Evolutionary conservation across 2,329 filamentous ascomycete genomes (phyloP).

Genomic region (Epichloe amarillans): DNA sequence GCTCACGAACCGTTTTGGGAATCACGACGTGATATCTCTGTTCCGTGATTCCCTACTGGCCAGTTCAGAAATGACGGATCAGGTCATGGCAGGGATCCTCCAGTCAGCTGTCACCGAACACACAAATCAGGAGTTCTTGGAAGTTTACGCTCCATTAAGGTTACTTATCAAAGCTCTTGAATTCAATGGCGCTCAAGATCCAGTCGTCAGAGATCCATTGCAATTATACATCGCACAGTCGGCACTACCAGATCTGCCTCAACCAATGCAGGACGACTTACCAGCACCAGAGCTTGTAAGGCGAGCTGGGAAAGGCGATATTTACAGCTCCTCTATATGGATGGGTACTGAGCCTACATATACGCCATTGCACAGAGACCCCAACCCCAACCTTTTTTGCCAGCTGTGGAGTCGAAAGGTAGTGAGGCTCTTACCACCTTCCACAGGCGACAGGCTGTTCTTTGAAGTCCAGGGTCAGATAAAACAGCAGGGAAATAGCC

Average conservation of each 20-base stretch:
- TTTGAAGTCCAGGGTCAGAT: conserved; percentile 30
- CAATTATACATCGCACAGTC: conserved; percentile 82
- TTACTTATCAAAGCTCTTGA: conserved; percentile 47
- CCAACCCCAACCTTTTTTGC: conserved; percentile 78
- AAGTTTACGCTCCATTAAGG: conserved; percentile 46
- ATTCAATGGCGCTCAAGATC: conserved; percentile 26
- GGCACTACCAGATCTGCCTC: conserved; percentile 55
- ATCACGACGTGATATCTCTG: conserved; percentile 8
- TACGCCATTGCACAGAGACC: conserved; percentile 83
- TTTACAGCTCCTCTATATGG: conserved; percentile 86
- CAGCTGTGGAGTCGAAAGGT: conserved; percentile 65
- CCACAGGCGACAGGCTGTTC: conserved; percentile 52
- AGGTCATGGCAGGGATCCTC: conserved; percentile 19
- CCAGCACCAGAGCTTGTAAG: conserved; percentile 52
- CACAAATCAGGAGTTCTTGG: conserved; percentile 31
- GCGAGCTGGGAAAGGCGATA: conserved; percentile 57
- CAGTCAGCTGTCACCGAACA: conserved; percentile 13
- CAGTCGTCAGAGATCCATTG: conserved; percentile 12
- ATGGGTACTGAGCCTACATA: conserved; percentile 76
- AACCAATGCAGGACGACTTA: conserved; percentile 47
- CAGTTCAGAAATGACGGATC: conserved; percentile 16
- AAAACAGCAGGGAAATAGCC: conserved; percentile 25
- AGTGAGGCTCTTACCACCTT: conserved; percentile 57
- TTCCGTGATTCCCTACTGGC: conserved; percentile 18
- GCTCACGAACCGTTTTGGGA: conserved; percentile 16